Conservation (phyloP, 73 alveolate genomes). For the Paramecium caudatum region DNA sequence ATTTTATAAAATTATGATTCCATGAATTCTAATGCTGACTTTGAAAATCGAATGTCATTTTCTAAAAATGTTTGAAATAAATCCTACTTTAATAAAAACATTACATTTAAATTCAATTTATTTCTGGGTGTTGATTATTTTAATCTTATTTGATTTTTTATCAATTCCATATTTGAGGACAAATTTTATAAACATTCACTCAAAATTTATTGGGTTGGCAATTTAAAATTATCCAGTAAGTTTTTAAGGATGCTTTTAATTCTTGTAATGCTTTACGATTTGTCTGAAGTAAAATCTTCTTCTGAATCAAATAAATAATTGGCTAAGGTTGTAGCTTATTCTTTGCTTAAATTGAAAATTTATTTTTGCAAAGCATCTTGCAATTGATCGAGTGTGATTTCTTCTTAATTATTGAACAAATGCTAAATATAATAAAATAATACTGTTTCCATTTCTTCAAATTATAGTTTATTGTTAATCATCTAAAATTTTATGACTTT, state of each 20-base stretch:
- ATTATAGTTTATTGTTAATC: constrained; percentile 3
- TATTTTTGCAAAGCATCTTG: neutral
- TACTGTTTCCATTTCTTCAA: constrained; percentile 19
- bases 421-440: neutral
- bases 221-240: neutral
- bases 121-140: constrained; percentile 2
- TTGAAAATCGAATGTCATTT: constrained; percentile 1
- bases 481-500: neutral
- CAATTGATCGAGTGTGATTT: neutral
- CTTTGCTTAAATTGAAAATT: neutral
- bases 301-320: constrained; percentile 16
- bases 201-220: neutral
- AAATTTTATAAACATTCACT: neutral
- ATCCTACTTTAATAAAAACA: neutral
- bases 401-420: neutral
- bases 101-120: neutral
- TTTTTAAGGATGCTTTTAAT: constrained; percentile 15
- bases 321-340: neutral
- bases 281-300: neutral
- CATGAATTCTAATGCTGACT: neutral
- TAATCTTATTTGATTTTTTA: neutral
- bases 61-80: neutral
- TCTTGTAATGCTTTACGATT: neutral
- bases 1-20: constrained; percentile 13
- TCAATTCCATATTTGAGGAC: neutral